Percentiles rank a stretch among this genome's conserved stretches.
Evolutionary conservation across 768 basidiomycete genomes (phyloP).

Genomic region (Sarcodon aspratus): DNA sequence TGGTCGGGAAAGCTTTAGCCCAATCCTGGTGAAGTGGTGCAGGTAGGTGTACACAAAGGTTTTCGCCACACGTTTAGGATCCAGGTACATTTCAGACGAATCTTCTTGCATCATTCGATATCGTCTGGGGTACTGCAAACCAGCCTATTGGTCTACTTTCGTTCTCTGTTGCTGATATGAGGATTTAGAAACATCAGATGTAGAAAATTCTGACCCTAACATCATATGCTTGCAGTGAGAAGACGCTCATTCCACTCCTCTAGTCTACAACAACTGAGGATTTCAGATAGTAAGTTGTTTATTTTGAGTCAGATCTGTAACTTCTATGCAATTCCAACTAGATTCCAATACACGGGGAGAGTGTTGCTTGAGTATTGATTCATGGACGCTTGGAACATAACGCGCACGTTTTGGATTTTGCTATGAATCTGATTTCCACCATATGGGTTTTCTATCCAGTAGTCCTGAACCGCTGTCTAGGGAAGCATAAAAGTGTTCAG

Average conservation of each 20-base stretch:
- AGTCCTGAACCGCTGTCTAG: slow-evolving; percentile 15
- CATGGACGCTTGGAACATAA: slow-evolving; percentile 37
- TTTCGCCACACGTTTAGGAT: too few relatives aligned
- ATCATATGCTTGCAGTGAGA: background rate
- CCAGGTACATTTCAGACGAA: background rate
- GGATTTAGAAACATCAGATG: background rate
- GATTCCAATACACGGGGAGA: slow-evolving; percentile 46
- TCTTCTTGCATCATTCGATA: background rate
- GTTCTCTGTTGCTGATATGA: background rate
- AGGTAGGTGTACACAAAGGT: too few relatives aligned
- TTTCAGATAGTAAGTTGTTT: slow-evolving; percentile 4
- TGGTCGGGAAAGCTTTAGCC: too few relatives aligned
- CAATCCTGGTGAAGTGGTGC: too few relatives aligned
- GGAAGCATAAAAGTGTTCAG: slow-evolving; percentile 39
- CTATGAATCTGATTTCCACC: slow-evolving; percentile 62
- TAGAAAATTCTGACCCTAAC: background rate
- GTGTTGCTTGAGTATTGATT: slow-evolving; percentile 47
- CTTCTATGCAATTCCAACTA: slow-evolving; percentile 18
- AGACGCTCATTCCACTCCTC: slow-evolving; percentile 45
- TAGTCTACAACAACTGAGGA: slow-evolving; percentile 19
- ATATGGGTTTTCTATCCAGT: slow-evolving; percentile 47
- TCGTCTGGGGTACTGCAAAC: background rate
- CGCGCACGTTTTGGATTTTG: slow-evolving; percentile 54
- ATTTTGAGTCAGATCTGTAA: slow-evolving; percentile 15
- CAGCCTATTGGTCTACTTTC: background rate